Evolutionary conservation across 768 basidiomycete species (phyloP).

Genomic region (Mycena pura): DNA sequence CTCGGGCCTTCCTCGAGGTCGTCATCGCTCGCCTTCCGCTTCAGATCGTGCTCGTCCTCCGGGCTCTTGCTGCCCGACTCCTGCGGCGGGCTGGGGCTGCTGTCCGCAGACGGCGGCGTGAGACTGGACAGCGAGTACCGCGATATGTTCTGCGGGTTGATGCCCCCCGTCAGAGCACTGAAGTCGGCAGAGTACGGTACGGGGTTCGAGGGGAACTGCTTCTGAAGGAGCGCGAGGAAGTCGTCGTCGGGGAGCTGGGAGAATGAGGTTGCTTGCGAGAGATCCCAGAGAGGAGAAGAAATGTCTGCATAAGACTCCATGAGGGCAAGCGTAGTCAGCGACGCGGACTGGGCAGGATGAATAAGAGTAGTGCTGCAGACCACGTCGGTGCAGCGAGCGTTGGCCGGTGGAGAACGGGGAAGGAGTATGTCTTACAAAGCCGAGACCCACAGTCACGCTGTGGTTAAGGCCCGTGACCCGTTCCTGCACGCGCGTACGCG

Average conservation of each 20-base stretch:
- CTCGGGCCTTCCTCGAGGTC: slow-evolving; percentile 69
- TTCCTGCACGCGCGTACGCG: not conserved
- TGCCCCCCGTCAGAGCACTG: slow-evolving; percentile 44
- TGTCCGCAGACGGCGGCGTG: slow-evolving; percentile 75
- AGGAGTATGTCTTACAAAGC: slow-evolving; percentile 18
- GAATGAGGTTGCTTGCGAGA: slow-evolving; percentile 63
- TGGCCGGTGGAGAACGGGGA: slow-evolving; percentile 10
- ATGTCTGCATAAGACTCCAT: slow-evolving; percentile 61
- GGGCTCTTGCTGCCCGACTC: slow-evolving; percentile 41
- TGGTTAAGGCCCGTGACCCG: not conserved
- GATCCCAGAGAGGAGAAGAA: slow-evolving; percentile 72
- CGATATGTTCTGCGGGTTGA: slow-evolving; percentile 68
- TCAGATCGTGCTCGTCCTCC: slow-evolving; percentile 58
- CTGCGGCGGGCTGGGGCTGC: slow-evolving; percentile 79
- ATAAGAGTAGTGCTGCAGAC: not conserved
- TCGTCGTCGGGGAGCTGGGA: slow-evolving; percentile 76
- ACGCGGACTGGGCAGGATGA: slow-evolving; percentile 6
- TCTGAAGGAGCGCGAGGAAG: slow-evolving; percentile 78
- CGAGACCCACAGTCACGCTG: no score
- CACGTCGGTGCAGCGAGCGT: no score
- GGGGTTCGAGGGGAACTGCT: slow-evolving; percentile 61
- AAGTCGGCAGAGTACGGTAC: slow-evolving; percentile 23
- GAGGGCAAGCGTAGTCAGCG: slow-evolving; percentile 16
- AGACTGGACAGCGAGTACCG: slow-evolving; percentile 56
- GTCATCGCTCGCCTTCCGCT: slow-evolving; percentile 79